Conservation (phyloP, 2,329 filamentous ascomycete genomes). For the Apiospora sp. region DNA sequence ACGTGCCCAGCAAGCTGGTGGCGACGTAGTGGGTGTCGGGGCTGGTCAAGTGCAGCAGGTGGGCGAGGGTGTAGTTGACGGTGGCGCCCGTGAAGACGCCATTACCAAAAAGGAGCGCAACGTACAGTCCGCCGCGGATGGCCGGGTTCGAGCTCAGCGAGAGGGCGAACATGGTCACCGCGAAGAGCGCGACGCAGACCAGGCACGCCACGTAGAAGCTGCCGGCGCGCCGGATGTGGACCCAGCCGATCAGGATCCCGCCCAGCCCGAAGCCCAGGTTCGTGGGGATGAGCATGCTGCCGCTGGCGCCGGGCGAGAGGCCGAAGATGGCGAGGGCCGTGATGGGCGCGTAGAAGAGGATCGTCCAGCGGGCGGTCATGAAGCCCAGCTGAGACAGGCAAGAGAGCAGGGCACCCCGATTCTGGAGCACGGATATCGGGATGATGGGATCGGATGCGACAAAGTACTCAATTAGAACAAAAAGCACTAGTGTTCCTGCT, state of each 20-base stretch:
- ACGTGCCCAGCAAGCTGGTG: constrained; percentile 79
- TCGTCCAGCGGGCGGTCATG: constrained; percentile 82
- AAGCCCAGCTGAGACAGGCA: constrained; percentile 78
- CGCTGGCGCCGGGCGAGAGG: constrained; percentile 73
- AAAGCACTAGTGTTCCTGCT: constrained; percentile 55
- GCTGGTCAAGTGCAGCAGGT: constrained; percentile 76
- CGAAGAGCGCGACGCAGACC: constrained; percentile 68
- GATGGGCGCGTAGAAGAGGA: constrained; percentile 83
- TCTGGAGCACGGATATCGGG: constrained; percentile 73
- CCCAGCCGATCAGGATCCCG: constrained; percentile 74
- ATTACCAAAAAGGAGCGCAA: constrained; percentile 71
- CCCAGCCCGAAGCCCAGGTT: constrained; percentile 81
- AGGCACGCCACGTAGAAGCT: constrained; percentile 76
- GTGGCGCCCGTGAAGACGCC: constrained; percentile 76
- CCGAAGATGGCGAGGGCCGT: constrained; percentile 80
- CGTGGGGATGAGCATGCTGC: constrained; percentile 80
- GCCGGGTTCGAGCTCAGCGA: constrained; percentile 59
- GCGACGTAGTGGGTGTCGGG: constrained; percentile 76
- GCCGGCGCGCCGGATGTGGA: constrained; percentile 77
- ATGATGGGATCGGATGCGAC: constrained; percentile 76
- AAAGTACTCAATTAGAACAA: constrained; percentile 69
- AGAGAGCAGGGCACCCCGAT: constrained; percentile 74
- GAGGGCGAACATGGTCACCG: constrained; percentile 64
- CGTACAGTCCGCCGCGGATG: constrained; percentile 60
- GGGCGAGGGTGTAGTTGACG: constrained; percentile 83